These are phyloP conservation scores for Aquilaria yunnanensis DNA, from an alignment of 345 rosid genomes.

Conservation along the genomic window DNA sequence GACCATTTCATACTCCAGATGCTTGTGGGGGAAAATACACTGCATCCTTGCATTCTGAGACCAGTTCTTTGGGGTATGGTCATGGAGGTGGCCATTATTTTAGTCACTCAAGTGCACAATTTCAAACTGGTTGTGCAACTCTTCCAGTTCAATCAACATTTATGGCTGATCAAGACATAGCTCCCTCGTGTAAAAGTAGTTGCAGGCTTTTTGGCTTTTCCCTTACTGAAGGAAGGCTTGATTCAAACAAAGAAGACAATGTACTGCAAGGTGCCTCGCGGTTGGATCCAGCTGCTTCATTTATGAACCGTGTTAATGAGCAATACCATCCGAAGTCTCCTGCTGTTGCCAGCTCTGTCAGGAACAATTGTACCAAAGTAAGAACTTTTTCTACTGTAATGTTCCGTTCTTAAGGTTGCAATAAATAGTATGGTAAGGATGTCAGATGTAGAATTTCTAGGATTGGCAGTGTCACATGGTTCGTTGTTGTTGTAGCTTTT, in stretches of 20 bases:
- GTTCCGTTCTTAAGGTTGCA: not conserved
- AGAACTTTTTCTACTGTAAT: conserved; percentile 35
- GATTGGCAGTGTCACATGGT: too few relatives aligned
- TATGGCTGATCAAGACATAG: conserved; percentile 27
- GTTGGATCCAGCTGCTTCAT: conserved; percentile 22
- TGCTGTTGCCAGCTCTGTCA: conserved; percentile 27
- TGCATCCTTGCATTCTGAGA: conserved; percentile 10
- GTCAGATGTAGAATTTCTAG: too few relatives aligned
- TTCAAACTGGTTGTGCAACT: conserved; percentile 20
- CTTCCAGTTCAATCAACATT: conserved; percentile 19
- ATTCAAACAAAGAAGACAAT: conserved; percentile 19
- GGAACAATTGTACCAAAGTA: conserved; percentile 54
- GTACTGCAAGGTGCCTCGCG: conserved; percentile 17
- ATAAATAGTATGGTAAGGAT: conserved; percentile 8
- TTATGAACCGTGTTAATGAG: conserved; percentile 40
- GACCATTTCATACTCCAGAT: conserved; percentile 12
- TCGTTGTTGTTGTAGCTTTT: too few relatives aligned
- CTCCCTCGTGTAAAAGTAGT: conserved; percentile 45
- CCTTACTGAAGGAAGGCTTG: conserved; percentile 46
- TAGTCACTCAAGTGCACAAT: conserved; percentile 17
- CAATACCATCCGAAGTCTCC: conserved; percentile 30
- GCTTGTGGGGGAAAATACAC: conserved; percentile 17
- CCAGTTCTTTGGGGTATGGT: conserved; percentile 4
- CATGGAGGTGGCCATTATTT: conserved; percentile 10
- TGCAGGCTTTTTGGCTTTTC: conserved; percentile 91